These are phyloP conservation scores for Talaromyces sp. DNA, from an alignment of 2,329 filamentous ascomycete genomes.

Conservation along the genomic window DNA sequence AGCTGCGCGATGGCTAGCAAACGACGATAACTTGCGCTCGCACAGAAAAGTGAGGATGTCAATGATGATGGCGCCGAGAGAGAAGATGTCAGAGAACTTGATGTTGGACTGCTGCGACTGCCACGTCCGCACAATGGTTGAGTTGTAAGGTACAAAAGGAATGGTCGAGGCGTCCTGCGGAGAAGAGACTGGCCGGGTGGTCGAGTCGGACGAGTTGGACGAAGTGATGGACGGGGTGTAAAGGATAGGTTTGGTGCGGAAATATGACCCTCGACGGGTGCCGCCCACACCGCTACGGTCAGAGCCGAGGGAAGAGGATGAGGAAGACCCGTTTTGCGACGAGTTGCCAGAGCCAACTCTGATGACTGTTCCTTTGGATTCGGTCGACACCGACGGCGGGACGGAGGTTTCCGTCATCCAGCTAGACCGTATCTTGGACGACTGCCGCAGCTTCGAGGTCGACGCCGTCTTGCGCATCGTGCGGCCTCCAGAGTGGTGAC, in stretches of 20 bases:
- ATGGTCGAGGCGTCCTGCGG: constrained; percentile 19
- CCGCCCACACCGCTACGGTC: constrained; percentile 13
- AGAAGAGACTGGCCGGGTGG: constrained; percentile 22
- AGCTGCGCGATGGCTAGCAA: constrained; percentile 49
- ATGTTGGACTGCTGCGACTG: constrained; percentile 32
- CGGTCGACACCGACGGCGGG: constrained; percentile 24
- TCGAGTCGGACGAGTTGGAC: constrained; percentile 16
- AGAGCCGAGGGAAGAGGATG: constrained; percentile 24
- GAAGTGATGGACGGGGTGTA: constrained; percentile 30
- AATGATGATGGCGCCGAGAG: constrained; percentile 52
- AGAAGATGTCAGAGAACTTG: constrained; percentile 50
- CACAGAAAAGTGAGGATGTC: constrained; percentile 56
- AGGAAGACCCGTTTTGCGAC: constrained; percentile 18
- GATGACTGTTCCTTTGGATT: constrained; percentile 31
- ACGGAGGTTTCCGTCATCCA: constrained; percentile 15
- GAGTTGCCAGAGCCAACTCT: constrained; percentile 22
- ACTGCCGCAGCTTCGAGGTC: constrained; percentile 14
- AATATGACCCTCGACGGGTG: constrained; percentile 7
- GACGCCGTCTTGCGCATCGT: constrained; percentile 26
- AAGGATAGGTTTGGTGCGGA: constrained; percentile 21
- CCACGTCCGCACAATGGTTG: constrained; percentile 30
- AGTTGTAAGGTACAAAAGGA: constrained; percentile 12
- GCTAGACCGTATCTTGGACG: constrained; percentile 14
- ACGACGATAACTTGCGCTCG: constrained; percentile 51
- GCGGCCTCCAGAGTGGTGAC: constrained; percentile 37